A percentile compares a stretch with the other conserved stretches of the same genome.
phyloP scores from a whole-genome alignment of 495 filamentous ascomycete species.

The Lophiostoma macrostomum region DNA sequence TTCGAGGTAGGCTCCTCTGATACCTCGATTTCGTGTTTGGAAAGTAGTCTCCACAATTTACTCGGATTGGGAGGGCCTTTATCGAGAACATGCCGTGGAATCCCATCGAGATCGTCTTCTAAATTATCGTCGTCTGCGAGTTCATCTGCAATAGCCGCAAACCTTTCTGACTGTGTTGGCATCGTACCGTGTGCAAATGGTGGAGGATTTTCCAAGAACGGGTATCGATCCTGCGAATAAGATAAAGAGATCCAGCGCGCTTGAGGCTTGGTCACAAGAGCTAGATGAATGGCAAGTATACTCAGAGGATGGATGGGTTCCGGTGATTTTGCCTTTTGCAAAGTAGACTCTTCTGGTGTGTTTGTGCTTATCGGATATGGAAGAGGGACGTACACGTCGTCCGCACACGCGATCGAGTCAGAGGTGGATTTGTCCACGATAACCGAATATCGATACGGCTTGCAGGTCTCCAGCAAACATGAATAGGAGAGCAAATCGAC shows the following conservation, averaged over 20 bases:
- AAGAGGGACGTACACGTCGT: slow-evolving; percentile 22
- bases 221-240: slow-evolving; percentile 30
- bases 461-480: slow-evolving; percentile 20
- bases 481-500: slow-evolving; percentile 27
- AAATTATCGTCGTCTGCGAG: slow-evolving; percentile 2
- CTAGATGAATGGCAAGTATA: slow-evolving; percentile 30
- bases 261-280: slow-evolving; percentile 21
- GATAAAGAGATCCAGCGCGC: slow-evolving; percentile 31
- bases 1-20: not conserved
- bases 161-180: not conserved
- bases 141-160: not conserved
- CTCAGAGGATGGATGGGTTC: slow-evolving; percentile 25
- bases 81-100: slow-evolving; percentile 18
- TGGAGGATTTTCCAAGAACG: slow-evolving; percentile 17
- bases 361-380: slow-evolving; percentile 19
- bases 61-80: slow-evolving; percentile 24
- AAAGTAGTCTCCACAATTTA: slow-evolving; percentile 24
- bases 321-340: not conserved
- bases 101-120: slow-evolving; percentile 20
- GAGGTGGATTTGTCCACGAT: slow-evolving; percentile 36
- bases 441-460: slow-evolving; percentile 20
- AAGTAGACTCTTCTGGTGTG: not conserved
- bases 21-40: slow-evolving; percentile 30
- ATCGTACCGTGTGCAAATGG: not conserved
- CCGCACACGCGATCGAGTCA: slow-evolving; percentile 33